phyloP scores from a whole-genome alignment of 148 eudicot genomes.

The Chenopodium album region DNA sequence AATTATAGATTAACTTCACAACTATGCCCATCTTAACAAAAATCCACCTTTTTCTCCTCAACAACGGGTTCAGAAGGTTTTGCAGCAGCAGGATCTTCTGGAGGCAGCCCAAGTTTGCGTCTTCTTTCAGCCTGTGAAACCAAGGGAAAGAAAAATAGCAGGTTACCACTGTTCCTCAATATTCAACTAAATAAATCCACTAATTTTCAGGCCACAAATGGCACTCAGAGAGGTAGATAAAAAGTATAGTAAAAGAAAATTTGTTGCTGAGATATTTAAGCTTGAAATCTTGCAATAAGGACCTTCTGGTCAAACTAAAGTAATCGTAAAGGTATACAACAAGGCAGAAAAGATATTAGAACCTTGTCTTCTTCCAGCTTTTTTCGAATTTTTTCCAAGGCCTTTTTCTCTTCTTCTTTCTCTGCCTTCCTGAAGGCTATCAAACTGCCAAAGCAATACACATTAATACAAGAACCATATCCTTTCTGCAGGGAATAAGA shows the following conservation, averaged over 20 bases:
- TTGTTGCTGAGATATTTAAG: not conserved
- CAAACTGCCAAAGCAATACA: conserved; percentile 43
- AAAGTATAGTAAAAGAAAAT: not conserved
- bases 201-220: not conserved
- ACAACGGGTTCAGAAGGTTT: conserved; percentile 76
- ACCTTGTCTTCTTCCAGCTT: conserved; percentile 99
- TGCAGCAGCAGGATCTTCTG: conserved; percentile 70
- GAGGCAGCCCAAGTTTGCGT: conserved; percentile 91
- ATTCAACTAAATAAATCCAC: not conserved
- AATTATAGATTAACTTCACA: not conserved
- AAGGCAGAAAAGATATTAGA: conserved; percentile 11
- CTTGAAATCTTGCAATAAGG: not conserved
- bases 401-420: conserved; percentile 96
- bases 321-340: conserved; percentile 3
- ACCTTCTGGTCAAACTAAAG: not conserved
- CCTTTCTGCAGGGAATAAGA: not conserved
- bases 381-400: conserved; percentile 80
- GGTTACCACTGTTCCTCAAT: not conserved
- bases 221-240: not conserved
- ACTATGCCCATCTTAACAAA: conserved; percentile 9
- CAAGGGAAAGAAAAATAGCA: not conserved
- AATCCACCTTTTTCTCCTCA: conserved; percentile 81
- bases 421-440: conserved; percentile 91
- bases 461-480: conserved; percentile 9
- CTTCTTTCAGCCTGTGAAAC: conserved; percentile 88